Evolutionary conservation across 208 protist genomes (phyloP), one percentile per base, ranked within the genome.

Genomic region (Trichomonas gallinae): DNA sequence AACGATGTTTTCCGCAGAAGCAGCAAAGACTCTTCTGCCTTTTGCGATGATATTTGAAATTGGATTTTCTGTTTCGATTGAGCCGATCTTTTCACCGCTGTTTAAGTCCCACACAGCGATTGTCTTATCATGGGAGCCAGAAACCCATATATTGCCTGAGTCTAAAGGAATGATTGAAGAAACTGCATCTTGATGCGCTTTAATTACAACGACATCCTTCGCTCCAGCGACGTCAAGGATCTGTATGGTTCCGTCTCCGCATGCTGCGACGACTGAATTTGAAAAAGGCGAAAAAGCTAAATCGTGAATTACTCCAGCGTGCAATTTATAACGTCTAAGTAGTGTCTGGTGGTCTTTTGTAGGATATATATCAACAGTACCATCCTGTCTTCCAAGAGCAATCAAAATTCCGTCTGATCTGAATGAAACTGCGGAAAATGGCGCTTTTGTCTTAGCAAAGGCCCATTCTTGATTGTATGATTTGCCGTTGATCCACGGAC

Each of bases 81-180:
- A 13, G 15, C 40, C 42, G 13, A 93, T 42, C 21, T 17, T 34
- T 93, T 93, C 87, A 49, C 46, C 1, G 2, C 3, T 93, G 40
- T 89, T 89, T 8, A 93, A 51, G 36, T 93, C 87, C 87, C 87
- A 93, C 15, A 93, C 31, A 34, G 31, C 44, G 3, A 93, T 8
- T 0, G 40, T 51, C 1, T 44, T n/a, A 26, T 93, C 87, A 26
- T 93, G 87, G 0, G 87, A 93, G 36, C 40, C 42, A 9, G 87
- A 38, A 51, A 93, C 87, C 87, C 87, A 93, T 13, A 93, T 93
- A 15, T 93, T 93, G 44, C 87, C 87, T 34, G 87, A 93, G 36
- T 93, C 87, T 11, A 93, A 15, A 26, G 87, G 87, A n/a, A 51
- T n/a, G 4, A 93, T 44, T 38, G 15, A 42, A 15, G 87, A 93